Base-by-base conservation (phyloP, 371 early-diverging fungal species). In the Cokeromyces recurvatus region DNA sequence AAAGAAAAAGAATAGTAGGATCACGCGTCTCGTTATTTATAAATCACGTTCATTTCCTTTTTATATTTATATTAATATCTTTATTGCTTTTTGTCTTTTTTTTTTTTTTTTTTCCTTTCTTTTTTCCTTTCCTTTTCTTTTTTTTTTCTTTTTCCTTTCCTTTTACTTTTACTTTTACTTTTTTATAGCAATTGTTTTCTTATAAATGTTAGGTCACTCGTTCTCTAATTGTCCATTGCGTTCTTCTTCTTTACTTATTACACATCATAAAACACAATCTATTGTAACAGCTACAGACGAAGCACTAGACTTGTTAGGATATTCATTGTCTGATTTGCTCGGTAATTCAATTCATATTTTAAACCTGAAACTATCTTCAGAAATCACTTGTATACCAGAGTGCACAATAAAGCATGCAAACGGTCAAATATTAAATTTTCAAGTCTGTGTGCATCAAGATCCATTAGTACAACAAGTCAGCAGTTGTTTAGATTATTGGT, bases 381-480 rank as follows among this genome's bases (percentile, higher is more conserved):
- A 48, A 12, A 39, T 50, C 2, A 17, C 48, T 3, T 24, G 14
- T 16, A 57, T 57, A 38, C 58, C 58, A 5, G 47, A 47, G 16
- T 57, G 58, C 31, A 42, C 42, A 14, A 19, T 59, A 31, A 19
- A 41, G 17, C 59, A 59, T 36, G 38, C 53, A 19, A 45, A 53
- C 15, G 59, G 59, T 14, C 8, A 27, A 4, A 31, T 32, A 16
- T 14, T 57, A 1, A 17, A 36, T 6, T 57, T 51, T 47, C 59
- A 59, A 50, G 49, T 53, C 15, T 59, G 59, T 22, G 25, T 59
- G 5, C 54, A 59, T 21, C 60, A 59, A 41, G 55, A 59, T 29
- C 59, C 59, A 4, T 32, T 58, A 14, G 53, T 48, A 12, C 9
- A 31, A 17, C 15, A 29, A 15, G n/a, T n/a, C n/a, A n/a, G n/a